Evolutionary conservation across 192 early-diverging fungal species (phyloP).

Genomic region (Diversispora epigaea): DNA sequence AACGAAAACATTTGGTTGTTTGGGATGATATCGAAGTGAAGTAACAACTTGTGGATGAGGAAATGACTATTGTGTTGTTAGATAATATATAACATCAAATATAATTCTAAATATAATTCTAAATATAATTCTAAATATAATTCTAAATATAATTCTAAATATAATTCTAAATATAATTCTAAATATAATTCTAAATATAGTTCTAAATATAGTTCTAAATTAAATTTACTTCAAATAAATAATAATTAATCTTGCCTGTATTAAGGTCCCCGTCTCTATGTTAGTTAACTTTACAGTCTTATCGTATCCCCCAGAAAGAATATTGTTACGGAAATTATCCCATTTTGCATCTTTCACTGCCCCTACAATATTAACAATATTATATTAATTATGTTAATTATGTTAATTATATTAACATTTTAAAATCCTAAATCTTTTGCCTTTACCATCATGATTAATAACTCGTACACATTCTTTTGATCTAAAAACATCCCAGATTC

Average conservation of each 20-base stretch:
- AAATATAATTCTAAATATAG: neutral
- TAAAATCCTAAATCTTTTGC: too few species aligned
- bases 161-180: neutral
- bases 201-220: too few species aligned
- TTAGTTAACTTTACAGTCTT: constrained; percentile 24
- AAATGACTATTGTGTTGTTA: neutral
- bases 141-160: too few species aligned
- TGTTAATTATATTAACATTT: too few species aligned
- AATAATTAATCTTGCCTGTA: constrained; percentile 16
- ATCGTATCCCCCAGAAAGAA: constrained; percentile 30
- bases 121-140: too few species aligned
- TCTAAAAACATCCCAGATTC: constrained; percentile 33
- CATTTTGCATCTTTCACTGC: constrained; percentile 29
- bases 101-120: too few species aligned
- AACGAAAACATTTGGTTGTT: constrained; percentile 14
- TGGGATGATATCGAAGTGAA: constrained; percentile 24
- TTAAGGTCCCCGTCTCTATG: constrained; percentile 11
- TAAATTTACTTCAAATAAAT: neutral
- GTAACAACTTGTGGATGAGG: constrained; percentile 28
- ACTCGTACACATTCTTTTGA: constrained; percentile 19
- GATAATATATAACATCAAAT: too few species aligned
- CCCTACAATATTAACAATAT: constrained; percentile 1
- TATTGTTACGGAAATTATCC: neutral
- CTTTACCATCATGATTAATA: constrained; percentile 22
- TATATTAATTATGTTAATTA: neutral